Percentiles rank a stretch among this genome's conserved stretches.
Conservation (phyloP, 2,329 filamentous ascomycete species). For the Fusarium sp. region DNA sequence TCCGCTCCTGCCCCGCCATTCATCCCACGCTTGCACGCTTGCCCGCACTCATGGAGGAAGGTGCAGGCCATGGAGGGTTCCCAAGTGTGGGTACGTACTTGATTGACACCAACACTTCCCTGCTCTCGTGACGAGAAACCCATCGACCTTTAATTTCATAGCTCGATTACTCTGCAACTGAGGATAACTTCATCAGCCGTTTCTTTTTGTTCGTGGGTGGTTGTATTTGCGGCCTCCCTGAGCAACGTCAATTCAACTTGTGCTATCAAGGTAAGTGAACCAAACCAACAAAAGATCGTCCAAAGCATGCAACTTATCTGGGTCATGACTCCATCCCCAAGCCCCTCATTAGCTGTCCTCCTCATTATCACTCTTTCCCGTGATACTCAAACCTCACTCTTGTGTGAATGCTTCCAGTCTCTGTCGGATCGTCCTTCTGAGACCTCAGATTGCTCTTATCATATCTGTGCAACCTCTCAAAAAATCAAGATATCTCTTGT, state of each 20-base stretch:
- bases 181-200: not conserved
- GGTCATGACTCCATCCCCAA: slow-evolving; percentile 30
- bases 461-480: not conserved
- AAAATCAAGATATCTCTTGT: not conserved
- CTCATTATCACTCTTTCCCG: slow-evolving; percentile 4
- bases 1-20: slow-evolving; percentile 36
- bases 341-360: slow-evolving; percentile 32
- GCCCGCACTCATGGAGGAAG: slow-evolving; percentile 3
- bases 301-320: slow-evolving; percentile 22
- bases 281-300: slow-evolving; percentile 8
- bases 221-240: not conserved
- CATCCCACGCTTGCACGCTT: slow-evolving; percentile 7
- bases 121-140: slow-evolving; percentile 28
- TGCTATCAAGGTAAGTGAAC: slow-evolving; percentile 31
- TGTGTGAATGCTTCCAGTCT: not conserved
- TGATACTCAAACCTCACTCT: slow-evolving; percentile 3
- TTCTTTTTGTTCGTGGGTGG: not conserved
- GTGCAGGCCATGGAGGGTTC: not conserved
- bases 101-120: slow-evolving; percentile 10
- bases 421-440: not conserved
- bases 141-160: slow-evolving; percentile 4
- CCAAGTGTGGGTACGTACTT: slow-evolving; percentile 2
- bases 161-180: not conserved
- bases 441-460: not conserved
- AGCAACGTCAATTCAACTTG: not conserved